Evolutionary conservation across 495 filamentous ascomycete species (phyloP).

Genomic region (Articulospora tetracladia): DNA sequence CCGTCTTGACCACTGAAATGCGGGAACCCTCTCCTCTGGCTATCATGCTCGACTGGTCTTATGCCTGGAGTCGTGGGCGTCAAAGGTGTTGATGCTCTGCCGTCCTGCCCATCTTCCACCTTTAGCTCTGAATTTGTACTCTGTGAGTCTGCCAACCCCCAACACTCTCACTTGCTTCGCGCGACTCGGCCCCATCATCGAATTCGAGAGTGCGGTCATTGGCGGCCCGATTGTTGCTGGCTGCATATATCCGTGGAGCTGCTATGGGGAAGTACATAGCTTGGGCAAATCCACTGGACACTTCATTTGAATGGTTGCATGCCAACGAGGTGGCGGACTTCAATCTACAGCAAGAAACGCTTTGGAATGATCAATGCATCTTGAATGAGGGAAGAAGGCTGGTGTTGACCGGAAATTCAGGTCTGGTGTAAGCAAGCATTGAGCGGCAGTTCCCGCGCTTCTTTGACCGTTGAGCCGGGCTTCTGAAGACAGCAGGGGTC

Average conservation of each 20-base stretch:
- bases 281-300: conserved; percentile 25
- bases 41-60: conserved; percentile 47
- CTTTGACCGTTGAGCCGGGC: neutral
- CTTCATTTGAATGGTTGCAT: conserved; percentile 27
- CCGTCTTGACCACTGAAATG: conserved; percentile 14
- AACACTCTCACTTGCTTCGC: conserved; percentile 31
- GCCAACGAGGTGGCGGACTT: conserved; percentile 20
- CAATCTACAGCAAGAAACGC: conserved; percentile 6
- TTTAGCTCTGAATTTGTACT: conserved; percentile 10
- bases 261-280: conserved; percentile 98
- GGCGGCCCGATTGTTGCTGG: conserved; percentile 51
- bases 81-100: conserved; percentile 25
- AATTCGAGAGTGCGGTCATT: conserved; percentile 32
- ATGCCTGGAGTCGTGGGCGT: conserved; percentile 50
- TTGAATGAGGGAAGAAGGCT: neutral
- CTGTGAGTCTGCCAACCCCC: conserved; percentile 27
- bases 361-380: conserved; percentile 11
- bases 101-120: conserved; percentile 10
- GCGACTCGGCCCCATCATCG: conserved; percentile 37
- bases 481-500: neutral
- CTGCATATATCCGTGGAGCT: conserved; percentile 83
- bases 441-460: neutral
- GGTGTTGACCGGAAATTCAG: neutral
- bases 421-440: neutral
- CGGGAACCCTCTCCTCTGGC: conserved; percentile 25